Evolutionary conservation across 2,329 filamentous ascomycete species (phyloP).

Genomic region (Sporothrix brunneoviolacea): DNA sequence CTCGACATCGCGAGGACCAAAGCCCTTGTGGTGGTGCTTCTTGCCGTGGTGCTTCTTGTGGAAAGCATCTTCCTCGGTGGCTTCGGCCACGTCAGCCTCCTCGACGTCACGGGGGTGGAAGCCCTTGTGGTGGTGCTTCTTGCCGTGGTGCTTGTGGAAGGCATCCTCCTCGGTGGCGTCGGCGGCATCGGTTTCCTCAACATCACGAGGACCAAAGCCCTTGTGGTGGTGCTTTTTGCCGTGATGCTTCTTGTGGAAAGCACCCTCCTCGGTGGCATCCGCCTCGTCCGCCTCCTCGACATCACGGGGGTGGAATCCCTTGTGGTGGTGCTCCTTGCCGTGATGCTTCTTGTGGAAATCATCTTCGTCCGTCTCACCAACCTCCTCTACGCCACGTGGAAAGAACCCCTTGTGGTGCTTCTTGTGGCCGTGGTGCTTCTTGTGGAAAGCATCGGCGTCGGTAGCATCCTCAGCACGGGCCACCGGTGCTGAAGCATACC

Average conservation of each 20-base stretch:
- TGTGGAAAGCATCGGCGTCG: conserved; percentile 1
- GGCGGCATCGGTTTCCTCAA: not conserved
- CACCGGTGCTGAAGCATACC: not conserved
- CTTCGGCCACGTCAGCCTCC: not conserved
- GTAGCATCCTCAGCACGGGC: conserved; percentile 2
- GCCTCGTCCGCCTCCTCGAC: no score
- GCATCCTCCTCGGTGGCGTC: not conserved
- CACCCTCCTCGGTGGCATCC: no score
- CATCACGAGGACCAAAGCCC: not conserved
- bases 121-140: conserved; percentile 3
- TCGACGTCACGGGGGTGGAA: not conserved
- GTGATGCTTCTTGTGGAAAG: conserved; percentile 9
- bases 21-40: not conserved
- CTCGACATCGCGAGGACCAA: not conserved
- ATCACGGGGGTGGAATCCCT: not conserved
- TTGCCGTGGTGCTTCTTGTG: not conserved
- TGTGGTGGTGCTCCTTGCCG: no score
- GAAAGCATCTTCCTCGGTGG: not conserved
- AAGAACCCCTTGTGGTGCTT: no score
- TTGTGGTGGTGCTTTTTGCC: conserved; percentile 7
- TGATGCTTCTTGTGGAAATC: no score
- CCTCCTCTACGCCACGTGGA: no score
- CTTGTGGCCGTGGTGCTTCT: not conserved
- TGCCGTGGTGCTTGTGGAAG: not conserved
- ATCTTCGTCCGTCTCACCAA: no score